Percentiles rank a stretch among this genome's conserved stretches.
Conservation (phyloP, 2,329 filamentous ascomycete species). For the Colletotrichum sp. region DNA sequence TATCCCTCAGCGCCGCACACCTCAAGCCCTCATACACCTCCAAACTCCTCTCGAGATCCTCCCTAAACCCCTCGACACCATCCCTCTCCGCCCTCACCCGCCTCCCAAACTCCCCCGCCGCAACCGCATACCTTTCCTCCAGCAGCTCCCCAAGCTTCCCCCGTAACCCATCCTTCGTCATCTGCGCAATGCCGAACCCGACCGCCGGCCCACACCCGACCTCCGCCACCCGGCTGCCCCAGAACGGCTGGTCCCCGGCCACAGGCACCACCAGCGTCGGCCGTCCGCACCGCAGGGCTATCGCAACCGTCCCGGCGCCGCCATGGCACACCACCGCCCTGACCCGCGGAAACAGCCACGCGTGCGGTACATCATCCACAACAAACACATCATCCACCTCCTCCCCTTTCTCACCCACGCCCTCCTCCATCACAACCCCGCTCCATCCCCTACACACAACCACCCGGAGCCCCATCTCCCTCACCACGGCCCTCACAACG, state of each 20-base stretch:
- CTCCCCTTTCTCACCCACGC: not conserved
- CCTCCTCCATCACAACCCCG: not conserved
- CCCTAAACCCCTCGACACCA: slow-evolving; percentile 6
- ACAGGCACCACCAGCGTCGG: slow-evolving; percentile 17
- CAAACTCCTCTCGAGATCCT: not conserved
- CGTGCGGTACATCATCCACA: slow-evolving; percentile 14
- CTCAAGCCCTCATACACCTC: slow-evolving; percentile 3
- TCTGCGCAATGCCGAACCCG: not conserved
- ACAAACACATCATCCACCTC: not conserved
- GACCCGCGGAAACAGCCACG: slow-evolving; percentile 14
- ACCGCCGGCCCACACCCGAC: slow-evolving; percentile 1
- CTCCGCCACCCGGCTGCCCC: not conserved
- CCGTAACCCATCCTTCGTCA: not conserved
- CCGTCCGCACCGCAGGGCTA: slow-evolving; percentile 9
- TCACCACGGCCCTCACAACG: not conserved
- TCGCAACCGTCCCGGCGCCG: slow-evolving; percentile 11
- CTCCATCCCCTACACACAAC: slow-evolving; percentile 8
- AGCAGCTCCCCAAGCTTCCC: not conserved
- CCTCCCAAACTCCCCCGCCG: not conserved
- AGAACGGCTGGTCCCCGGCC: slow-evolving; percentile 17
- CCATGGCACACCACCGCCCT: slow-evolving; percentile 18
- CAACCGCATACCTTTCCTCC: not conserved
- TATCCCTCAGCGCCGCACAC: not conserved
- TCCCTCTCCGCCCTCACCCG: not conserved
- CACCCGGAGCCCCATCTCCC: not conserved